phyloP scores from a whole-genome alignment of 331 rosid species.

The Telfairia occidentalis region DNA sequence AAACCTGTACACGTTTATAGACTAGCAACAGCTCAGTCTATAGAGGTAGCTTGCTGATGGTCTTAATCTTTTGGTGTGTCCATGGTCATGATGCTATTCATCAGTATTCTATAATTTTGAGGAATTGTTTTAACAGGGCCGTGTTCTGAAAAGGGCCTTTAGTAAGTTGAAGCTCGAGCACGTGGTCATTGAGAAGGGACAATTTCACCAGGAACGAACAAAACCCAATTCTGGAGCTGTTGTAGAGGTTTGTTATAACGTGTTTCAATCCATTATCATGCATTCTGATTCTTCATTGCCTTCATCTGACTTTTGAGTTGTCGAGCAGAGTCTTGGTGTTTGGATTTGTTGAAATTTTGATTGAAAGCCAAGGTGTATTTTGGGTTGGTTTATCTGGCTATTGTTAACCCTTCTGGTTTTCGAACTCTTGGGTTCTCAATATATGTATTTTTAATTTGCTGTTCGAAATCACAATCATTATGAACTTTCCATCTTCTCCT shows the following conservation, averaged over 20 bases:
- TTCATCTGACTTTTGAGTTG: background rate
- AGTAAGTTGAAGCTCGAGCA: slow-evolving; percentile 97
- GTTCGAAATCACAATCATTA: background rate
- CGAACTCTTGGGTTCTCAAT: background rate
- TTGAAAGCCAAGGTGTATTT: background rate
- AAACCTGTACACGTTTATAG: slow-evolving; percentile 97
- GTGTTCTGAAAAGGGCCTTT: slow-evolving; percentile 83
- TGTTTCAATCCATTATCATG: background rate
- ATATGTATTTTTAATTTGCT: background rate
- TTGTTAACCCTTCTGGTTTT: background rate
- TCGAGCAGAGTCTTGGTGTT: background rate
- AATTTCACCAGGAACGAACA: slow-evolving; percentile 66
- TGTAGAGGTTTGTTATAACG: slow-evolving; percentile 41
- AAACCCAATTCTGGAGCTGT: slow-evolving; percentile 20
- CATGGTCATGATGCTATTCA: background rate
- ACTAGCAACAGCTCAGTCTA: slow-evolving; percentile 89
- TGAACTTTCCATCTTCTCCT: background rate
- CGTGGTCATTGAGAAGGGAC: slow-evolving; percentile 87
- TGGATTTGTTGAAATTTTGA: background rate
- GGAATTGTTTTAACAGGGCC: slow-evolving; percentile 51
- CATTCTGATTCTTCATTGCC: background rate
- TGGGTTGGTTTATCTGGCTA: background rate
- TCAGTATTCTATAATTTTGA: background rate
- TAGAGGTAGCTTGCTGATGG: slow-evolving; percentile 46
- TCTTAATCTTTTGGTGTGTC: background rate